Base-by-base conservation (phyloP, 1,284 basidiomycete genomes). In the Boletus semigastroideus region DNA sequence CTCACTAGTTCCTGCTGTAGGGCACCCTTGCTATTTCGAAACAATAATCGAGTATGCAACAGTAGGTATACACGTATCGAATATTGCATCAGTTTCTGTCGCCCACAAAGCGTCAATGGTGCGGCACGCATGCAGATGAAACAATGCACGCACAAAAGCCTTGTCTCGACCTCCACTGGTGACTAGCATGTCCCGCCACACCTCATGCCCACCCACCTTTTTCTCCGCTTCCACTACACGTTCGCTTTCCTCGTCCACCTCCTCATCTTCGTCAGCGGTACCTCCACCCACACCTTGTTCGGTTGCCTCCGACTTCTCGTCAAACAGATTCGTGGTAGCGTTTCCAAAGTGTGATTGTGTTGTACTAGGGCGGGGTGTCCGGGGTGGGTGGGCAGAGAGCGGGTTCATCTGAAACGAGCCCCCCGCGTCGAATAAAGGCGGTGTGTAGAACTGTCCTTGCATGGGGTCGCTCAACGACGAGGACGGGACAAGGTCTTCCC, bases 81-180 rank as follows among this genome's bases (percentile, higher is more conserved):
- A 66, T 91, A 92, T 73, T 92, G 89, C 52, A 91, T 82, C 50
- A 90, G 63, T 91, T 92, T 92, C 89, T 91, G 54, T 25, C 39
- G 30, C 38, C 46, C 27, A 42, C 19, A 43, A 42, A 5, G 22
- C 9, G 46, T 60, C 52, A 59, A 56, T 37, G 41, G 19, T 28
- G 28, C 20, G 42, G 36, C 44, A 30, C 11, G 34, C 17, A 27
- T 7, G 7, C 27, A 25, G 2, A 40, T 17, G 13, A 28, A 28
- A 40, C 31, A 36, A 46, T 34, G 57, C 52, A 79, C 87, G 65
- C 71, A 91, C 90, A 64, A 92, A 86, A 27, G 84, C 81, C 69
- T 92, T 92, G 68, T 92, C 90, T 59, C 90, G 77, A 40, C 89
- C 89, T 56, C 81, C 78, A 58, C 85, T 87, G 14, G 86, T 85